A percentile compares a stretch with the other conserved stretches of the same genome.
Evolutionary conservation across 2,329 filamentous ascomycete genomes (phyloP).

Genomic region (Dothistroma pini): DNA sequence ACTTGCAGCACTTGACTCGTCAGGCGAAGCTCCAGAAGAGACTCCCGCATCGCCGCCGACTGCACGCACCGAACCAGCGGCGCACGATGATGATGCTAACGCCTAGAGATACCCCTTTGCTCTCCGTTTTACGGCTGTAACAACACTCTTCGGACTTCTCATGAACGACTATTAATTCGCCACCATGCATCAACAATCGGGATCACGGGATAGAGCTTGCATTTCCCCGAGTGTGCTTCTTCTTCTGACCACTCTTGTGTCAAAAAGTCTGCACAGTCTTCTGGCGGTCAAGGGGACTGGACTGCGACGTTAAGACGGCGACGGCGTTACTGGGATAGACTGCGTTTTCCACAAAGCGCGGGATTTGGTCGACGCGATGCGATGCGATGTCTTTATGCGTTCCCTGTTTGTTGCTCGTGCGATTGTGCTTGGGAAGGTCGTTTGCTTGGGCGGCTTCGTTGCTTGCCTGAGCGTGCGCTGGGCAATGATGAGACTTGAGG

Average conservation of each 20-base stretch:
- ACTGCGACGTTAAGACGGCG: conserved; percentile 10
- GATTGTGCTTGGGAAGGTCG: conserved; percentile 8
- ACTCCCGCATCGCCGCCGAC: conserved; percentile 43
- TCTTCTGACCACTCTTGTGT: conserved; percentile 9
- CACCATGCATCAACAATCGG: conserved; percentile 3
- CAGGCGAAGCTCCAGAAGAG: conserved; percentile 59
- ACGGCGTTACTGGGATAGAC: conserved; percentile 14
- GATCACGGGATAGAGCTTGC: conserved; percentile 10
- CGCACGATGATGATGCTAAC: conserved; percentile 27
- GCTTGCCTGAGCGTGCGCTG: conserved; percentile 1
- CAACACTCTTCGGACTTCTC: conserved; percentile 21
- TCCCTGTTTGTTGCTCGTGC: conserved; percentile 12
- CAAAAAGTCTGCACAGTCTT: conserved; percentile 13
- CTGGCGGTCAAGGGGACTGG: conserved; percentile 4
- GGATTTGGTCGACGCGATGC: conserved; percentile 4
- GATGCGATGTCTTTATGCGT: conserved; percentile 16
- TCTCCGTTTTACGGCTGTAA: conserved; percentile 25
- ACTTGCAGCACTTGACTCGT: conserved; percentile 53
- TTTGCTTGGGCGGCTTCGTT: conserved; percentile 1
- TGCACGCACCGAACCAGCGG: conserved; percentile 28
- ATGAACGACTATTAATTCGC: conserved; percentile 22
- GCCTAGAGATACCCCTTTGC: conserved; percentile 30
- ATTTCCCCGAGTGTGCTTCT: conserved; percentile 7
- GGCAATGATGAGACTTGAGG: conserved; percentile 2
- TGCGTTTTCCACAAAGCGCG: not conserved